Conservation (phyloP, 1,139 yeast species). For the Candida sp. region DNA sequence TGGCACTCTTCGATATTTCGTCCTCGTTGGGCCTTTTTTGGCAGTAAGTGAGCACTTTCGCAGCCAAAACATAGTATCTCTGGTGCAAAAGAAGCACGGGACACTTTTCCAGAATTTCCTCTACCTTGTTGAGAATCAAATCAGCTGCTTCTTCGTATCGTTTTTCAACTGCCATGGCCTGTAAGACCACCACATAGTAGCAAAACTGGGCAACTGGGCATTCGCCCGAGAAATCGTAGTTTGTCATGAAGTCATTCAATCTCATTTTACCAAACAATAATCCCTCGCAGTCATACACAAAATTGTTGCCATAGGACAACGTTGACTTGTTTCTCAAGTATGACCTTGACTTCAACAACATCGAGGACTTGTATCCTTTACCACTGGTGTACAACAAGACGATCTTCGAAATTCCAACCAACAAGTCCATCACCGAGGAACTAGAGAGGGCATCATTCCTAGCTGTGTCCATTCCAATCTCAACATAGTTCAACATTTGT, state of each 20-base stretch:
- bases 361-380: slow-evolving; percentile 8
- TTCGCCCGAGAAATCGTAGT: slow-evolving; percentile 7
- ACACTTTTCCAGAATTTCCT: slow-evolving; percentile 19
- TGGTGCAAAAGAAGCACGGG: slow-evolving; percentile 29
- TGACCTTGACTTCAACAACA: background rate
- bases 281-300: slow-evolving; percentile 15
- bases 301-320: slow-evolving; percentile 2
- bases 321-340: background rate
- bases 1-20: slow-evolving; percentile 9
- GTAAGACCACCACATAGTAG: slow-evolving; percentile 13
- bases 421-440: slow-evolving; percentile 15
- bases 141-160: slow-evolving; percentile 25
- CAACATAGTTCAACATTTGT: slow-evolving; percentile 37
- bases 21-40: background rate
- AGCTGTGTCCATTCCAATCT: slow-evolving; percentile 15
- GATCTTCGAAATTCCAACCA: slow-evolving; percentile 18
- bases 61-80: slow-evolving; percentile 25
- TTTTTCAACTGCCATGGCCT: slow-evolving; percentile 13
- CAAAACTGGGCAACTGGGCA: slow-evolving; percentile 12
- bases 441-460: slow-evolving; percentile 15
- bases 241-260: slow-evolving; percentile 17
- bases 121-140: slow-evolving; percentile 19
- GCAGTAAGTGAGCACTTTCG: slow-evolving; percentile 18
- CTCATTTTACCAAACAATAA: slow-evolving; percentile 22
- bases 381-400: slow-evolving; percentile 20